Conservation (phyloP, 129 eudicot species). For the Tagetes erecta region DNA sequence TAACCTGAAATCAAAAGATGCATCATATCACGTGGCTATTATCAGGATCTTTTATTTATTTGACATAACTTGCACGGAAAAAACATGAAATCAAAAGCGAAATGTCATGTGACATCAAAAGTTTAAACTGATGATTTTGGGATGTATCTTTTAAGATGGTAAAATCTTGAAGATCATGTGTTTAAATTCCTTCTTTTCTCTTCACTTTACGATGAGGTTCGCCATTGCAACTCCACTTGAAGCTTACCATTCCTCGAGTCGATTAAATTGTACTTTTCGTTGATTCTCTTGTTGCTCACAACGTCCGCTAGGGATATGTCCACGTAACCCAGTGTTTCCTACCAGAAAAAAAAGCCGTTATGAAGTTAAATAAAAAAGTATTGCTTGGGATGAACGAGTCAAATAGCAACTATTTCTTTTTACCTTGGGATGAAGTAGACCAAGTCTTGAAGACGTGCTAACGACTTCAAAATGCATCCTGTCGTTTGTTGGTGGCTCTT, state of each 20-base stretch:
- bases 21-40: background rate
- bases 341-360: slow-evolving; percentile 24
- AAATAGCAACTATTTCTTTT: background rate
- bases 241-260: slow-evolving; percentile 90
- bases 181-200: slow-evolving; percentile 1
- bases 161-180: slow-evolving; percentile 6
- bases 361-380: no score
- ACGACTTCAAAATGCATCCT: slow-evolving; percentile 83
- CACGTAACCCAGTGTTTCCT: slow-evolving; percentile 88
- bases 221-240: slow-evolving; percentile 94
- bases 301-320: slow-evolving; percentile 73
- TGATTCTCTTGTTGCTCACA: slow-evolving; percentile 76
- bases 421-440: slow-evolving; percentile 86
- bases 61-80: slow-evolving; percentile 16
- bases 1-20: background rate
- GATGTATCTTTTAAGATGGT: slow-evolving; percentile 11
- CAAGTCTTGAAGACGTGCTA: slow-evolving; percentile 77
- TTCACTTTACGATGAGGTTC: slow-evolving; percentile 40
- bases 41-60: slow-evolving; percentile 11
- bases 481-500: slow-evolving; percentile 78
- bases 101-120: background rate
- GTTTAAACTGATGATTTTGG: slow-evolving; percentile 1
- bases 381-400: background rate
- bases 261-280: slow-evolving; percentile 73
- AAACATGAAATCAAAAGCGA: slow-evolving; percentile 21